Conservation (phyloP, 345 rosid species). For the Brassica juncea region DNA sequence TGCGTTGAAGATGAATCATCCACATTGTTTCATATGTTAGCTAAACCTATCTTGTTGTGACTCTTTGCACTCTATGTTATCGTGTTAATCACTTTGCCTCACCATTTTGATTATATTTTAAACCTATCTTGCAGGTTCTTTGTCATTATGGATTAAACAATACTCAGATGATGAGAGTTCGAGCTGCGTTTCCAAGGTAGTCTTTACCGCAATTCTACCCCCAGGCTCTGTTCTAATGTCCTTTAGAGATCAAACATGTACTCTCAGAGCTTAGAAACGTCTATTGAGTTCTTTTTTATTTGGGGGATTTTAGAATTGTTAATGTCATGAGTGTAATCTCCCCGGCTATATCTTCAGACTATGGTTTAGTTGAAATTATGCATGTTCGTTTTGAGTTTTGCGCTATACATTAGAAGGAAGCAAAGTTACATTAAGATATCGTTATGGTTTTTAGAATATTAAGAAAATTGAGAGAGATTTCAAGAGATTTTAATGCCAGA, state of each 20-base stretch:
- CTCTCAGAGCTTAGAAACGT: conserved; percentile 17
- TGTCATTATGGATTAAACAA: not conserved
- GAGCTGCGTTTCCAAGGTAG: conserved; percentile 4
- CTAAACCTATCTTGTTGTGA: not conserved
- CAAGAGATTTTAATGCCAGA: conserved; percentile 65
- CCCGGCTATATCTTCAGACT: conserved; percentile 7
- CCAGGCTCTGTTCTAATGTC: conserved; percentile 20
- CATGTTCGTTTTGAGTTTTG: not conserved
- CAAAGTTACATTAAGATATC: not conserved
- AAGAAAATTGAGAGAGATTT: not conserved
- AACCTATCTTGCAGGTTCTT: conserved; percentile 24
- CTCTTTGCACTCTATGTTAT: not conserved
- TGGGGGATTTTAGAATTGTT: not conserved
- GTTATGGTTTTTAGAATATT: not conserved
- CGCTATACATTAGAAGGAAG: not conserved
- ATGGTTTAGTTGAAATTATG: conserved; percentile 17
- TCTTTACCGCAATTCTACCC: conserved; percentile 14
- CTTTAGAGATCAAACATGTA: conserved; percentile 8
- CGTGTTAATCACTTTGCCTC: not conserved
- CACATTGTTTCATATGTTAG: too few species aligned
- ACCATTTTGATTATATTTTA: conserved; percentile 7
- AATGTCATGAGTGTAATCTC: not conserved
- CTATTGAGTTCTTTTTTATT: not conserved
- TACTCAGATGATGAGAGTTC: conserved; percentile 2
- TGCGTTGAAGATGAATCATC: not conserved